Conservation (phyloP, 257 asterid species). For the Scutellaria galericulata region DNA sequence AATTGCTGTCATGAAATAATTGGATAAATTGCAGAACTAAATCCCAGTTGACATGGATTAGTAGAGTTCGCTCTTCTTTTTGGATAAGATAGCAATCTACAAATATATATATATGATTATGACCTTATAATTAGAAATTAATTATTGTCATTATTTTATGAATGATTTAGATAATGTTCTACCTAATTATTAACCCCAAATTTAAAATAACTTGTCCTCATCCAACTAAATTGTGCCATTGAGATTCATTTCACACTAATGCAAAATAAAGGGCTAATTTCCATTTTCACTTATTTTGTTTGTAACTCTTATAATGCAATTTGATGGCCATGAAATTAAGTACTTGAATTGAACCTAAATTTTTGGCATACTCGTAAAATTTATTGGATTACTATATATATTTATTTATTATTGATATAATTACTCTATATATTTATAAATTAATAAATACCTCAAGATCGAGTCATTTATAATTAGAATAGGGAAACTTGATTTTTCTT, state of each 20-base stretch:
- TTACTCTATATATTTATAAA: no score
- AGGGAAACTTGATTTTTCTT: no score
- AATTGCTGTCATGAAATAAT: not conserved
- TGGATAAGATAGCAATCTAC: slow-evolving; percentile 33
- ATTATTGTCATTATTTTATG: not conserved
- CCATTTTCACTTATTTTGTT: not conserved
- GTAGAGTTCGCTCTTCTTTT: not conserved
- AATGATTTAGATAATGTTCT: slow-evolving; percentile 1
- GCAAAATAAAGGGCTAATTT: not conserved
- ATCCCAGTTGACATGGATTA: no score
- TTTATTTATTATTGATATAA: no score
- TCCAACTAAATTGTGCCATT: not conserved
- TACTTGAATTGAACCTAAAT: no score
- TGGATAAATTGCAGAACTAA: no score
- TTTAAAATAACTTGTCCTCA: slow-evolving; percentile 17
- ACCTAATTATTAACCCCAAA: slow-evolving; percentile 26
- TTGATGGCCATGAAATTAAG: no score
- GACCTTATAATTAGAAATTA: slow-evolving; percentile 21
- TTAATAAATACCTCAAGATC: no score
- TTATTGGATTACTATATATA: no score
- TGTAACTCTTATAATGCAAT: not conserved
- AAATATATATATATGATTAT: slow-evolving; percentile 13
- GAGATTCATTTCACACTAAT: slow-evolving; percentile 29
- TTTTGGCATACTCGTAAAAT: no score
- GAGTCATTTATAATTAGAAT: no score